Evolutionary conservation across 495 filamentous ascomycete genomes (phyloP).

Genomic region (Penicillium taxi): DNA sequence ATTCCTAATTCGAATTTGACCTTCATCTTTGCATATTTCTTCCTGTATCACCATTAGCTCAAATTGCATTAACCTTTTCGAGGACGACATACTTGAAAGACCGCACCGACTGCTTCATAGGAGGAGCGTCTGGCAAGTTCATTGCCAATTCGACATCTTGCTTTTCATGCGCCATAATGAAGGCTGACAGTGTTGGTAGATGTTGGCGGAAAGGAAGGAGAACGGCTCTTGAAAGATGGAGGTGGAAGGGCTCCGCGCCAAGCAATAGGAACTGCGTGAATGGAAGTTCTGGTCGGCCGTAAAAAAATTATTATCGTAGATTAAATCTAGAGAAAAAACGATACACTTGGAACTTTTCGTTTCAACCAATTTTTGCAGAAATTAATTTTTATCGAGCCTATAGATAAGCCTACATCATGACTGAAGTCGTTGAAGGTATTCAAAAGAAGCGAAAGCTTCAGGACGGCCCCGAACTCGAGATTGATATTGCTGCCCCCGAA

Average conservation of each 20-base stretch:
- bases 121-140: conserved; percentile 28
- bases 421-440: conserved; percentile 22
- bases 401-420: conserved; percentile 17
- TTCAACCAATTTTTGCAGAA: not conserved
- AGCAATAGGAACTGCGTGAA: conserved; percentile 20
- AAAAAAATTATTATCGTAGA: conserved; percentile 20
- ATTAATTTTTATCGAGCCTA: conserved; percentile 1
- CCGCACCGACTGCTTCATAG: conserved; percentile 32
- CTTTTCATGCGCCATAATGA: conserved; percentile 26
- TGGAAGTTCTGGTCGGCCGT: conserved; percentile 27
- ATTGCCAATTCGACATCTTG: conserved; percentile 21
- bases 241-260: conserved; percentile 12
- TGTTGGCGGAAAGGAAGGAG: not conserved
- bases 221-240: conserved; percentile 1
- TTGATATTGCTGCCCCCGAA: conserved; percentile 79
- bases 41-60: conserved; percentile 50
- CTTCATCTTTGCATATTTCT: conserved; percentile 93
- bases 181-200: not conserved
- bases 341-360: too few species aligned
- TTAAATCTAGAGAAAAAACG: too few species aligned
- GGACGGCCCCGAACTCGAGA: conserved; percentile 62
- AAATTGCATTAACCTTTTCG: conserved; percentile 2
- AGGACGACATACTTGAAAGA: conserved; percentile 35
- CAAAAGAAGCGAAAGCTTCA: conserved; percentile 66
- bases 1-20: conserved; percentile 76